Percentiles rank a stretch among this genome's conserved stretches.
phyloP scores from a whole-genome alignment of 768 basidiomycete genomes.

The Rhodotorula sphaerocarpa region DNA sequence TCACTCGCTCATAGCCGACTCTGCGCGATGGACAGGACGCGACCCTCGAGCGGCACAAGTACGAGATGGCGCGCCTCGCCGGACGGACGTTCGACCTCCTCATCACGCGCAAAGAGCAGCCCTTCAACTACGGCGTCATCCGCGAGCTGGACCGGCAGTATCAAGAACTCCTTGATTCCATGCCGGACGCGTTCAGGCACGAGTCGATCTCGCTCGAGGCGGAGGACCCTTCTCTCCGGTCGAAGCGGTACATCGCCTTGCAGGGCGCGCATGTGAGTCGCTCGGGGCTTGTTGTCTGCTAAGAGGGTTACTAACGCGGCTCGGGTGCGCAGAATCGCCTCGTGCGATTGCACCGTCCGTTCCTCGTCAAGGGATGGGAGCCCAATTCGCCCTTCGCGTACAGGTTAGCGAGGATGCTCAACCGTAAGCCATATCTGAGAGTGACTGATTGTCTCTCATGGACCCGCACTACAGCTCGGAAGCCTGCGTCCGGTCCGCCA shows the following conservation, averaged over 20 bases:
- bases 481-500: slow-evolving; percentile 19
- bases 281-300: not conserved
- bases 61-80: slow-evolving; percentile 4
- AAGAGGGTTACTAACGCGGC: not conserved
- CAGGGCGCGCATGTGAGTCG: slow-evolving; percentile 12
- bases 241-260: slow-evolving; percentile 13
- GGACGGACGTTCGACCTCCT: slow-evolving; percentile 30
- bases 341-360: slow-evolving; percentile 29
- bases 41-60: slow-evolving; percentile 22
- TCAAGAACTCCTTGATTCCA: slow-evolving; percentile 10
- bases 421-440: too few relatives aligned
- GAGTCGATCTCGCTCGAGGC: slow-evolving; percentile 14
- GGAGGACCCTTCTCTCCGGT: slow-evolving; percentile 4
- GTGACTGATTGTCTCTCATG: too few relatives aligned
- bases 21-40: slow-evolving; percentile 1
- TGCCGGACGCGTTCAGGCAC: slow-evolving; percentile 20
- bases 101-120: slow-evolving; percentile 3
- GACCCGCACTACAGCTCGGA: slow-evolving; percentile 3
- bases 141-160: slow-evolving; percentile 28
- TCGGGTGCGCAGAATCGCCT: slow-evolving; percentile 19
- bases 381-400: slow-evolving; percentile 5
- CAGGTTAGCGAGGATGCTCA: not conserved
- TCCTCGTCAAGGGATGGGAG: slow-evolving; percentile 25
- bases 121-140: slow-evolving; percentile 25
- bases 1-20: not conserved